These are phyloP conservation scores for Termitomyces eurrhizus DNA, from an alignment of 768 basidiomycete genomes.

Conservation along the genomic window DNA sequence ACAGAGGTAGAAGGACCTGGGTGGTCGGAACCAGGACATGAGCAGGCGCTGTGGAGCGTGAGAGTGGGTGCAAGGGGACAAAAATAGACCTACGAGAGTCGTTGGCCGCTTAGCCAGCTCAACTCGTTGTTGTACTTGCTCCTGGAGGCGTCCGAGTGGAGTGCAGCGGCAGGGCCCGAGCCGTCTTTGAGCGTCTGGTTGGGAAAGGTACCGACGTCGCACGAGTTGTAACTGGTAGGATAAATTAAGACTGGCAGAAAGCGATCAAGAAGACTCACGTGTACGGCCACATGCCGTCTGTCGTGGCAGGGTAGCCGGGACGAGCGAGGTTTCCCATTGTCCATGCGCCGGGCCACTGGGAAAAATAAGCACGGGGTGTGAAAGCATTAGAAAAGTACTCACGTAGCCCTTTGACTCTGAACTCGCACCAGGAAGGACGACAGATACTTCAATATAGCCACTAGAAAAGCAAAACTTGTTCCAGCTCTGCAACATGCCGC, in stretches of 20 bases:
- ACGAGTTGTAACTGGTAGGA: conserved; percentile 47
- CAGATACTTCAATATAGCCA: conserved; percentile 71
- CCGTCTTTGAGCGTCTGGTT: conserved; percentile 60
- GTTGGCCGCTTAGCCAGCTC: conserved; percentile 76
- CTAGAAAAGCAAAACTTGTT: conserved; percentile 87
- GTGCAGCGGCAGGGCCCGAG: conserved; percentile 58
- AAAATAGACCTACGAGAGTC: conserved; percentile 50
- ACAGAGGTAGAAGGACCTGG: conserved; percentile 55
- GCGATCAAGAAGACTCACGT: conserved; percentile 38
- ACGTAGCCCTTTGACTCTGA: conserved; percentile 47
- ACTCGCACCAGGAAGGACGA: conserved; percentile 57
- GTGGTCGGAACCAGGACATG: conserved; percentile 72
- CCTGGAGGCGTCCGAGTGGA: conserved; percentile 45
- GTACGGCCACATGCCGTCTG: conserved; percentile 84
- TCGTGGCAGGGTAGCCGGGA: conserved; percentile 75
- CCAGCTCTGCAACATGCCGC: conserved; percentile 85
- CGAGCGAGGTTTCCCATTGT: conserved; percentile 86
- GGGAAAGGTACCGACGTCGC: conserved; percentile 74
- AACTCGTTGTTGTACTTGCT: conserved; percentile 53
- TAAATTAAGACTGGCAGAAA: not conserved
- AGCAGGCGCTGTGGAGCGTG: conserved; percentile 53
- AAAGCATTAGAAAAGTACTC: conserved; percentile 18
- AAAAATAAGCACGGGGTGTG: not conserved
- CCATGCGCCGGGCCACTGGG: conserved; percentile 85
- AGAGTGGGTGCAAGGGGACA: not conserved